A percentile compares a stretch with the other conserved stretches of the same genome.
phyloP scores from a whole-genome alignment of 192 early-diverging fungal genomes.

The Backusella liffmaniae region DNA sequence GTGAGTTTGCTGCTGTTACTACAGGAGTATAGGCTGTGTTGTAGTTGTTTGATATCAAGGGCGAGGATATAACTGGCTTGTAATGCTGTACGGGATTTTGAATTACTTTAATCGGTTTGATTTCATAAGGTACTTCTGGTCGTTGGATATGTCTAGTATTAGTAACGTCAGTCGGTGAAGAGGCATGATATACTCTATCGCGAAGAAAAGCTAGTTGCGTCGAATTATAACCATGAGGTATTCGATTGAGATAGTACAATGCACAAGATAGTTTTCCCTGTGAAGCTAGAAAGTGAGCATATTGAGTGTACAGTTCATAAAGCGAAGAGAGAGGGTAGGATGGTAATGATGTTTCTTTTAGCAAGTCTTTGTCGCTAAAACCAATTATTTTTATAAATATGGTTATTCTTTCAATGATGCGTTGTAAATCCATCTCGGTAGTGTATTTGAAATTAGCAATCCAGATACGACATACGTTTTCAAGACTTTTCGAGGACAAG shows the following conservation, averaged over 20 bases:
- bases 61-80: not conserved
- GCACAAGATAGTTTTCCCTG: conserved; percentile 78
- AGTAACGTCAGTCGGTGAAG: not conserved
- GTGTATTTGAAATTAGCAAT: conserved; percentile 55
- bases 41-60: not conserved
- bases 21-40: not conserved
- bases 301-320: conserved; percentile 86
- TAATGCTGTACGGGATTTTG: not conserved
- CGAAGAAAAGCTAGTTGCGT: conserved; percentile 62
- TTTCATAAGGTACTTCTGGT: not conserved
- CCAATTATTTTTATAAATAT: conserved; percentile 91
- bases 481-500: conserved; percentile 74
- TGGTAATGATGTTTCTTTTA: conserved; percentile 6
- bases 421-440: conserved; percentile 52
- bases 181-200: conserved; percentile 63
- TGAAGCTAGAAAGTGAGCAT: conserved; percentile 72
- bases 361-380: conserved; percentile 77
- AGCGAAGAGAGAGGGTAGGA: conserved; percentile 40
- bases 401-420: conserved; percentile 85
- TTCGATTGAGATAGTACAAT: conserved; percentile 71
- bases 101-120: not conserved
- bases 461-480: conserved; percentile 85
- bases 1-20: not conserved
- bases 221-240: conserved; percentile 54
- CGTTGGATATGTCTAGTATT: not conserved